Percentiles rank a stretch among this genome's conserved stretches.
phyloP scores from a whole-genome alignment of 805 yeast species.

The Candida michaelii region DNA sequence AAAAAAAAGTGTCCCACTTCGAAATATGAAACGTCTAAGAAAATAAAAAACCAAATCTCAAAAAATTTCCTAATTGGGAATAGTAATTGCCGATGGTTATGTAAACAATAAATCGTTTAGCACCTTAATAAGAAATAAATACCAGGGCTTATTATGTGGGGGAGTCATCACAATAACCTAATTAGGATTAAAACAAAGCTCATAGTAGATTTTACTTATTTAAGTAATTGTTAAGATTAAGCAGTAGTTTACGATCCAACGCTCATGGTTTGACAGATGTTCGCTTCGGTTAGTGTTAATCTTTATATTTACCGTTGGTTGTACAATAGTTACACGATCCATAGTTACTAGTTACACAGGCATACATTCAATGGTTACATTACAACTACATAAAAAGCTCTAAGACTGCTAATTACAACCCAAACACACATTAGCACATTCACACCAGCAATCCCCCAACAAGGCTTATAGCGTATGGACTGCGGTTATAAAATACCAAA shows the following conservation, averaged over 20 bases:
- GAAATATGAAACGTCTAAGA: slow-evolving; percentile 6
- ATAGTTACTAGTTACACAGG: no score
- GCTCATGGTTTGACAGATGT: background rate
- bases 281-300: no score
- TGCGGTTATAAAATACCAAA: no score
- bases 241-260: background rate
- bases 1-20: slow-evolving; percentile 3
- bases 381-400: no score
- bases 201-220: slow-evolving; percentile 1
- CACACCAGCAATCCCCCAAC: no score
- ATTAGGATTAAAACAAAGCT: background rate
- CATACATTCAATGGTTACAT: no score
- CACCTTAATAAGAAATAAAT: slow-evolving; percentile 1
- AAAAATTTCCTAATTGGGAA: slow-evolving; percentile 21
- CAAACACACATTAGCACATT: no score
- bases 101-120: background rate
- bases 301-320: no score
- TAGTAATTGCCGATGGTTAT: slow-evolving; percentile 10
- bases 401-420: no score
- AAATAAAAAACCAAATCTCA: slow-evolving; percentile 2
- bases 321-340: no score
- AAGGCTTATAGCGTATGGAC: no score
- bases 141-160: slow-evolving; percentile 8
- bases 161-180: slow-evolving; percentile 6
- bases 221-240: slow-evolving; percentile 1